Conservation (phyloP, 768 basidiomycete genomes). For the Russula virescens region DNA sequence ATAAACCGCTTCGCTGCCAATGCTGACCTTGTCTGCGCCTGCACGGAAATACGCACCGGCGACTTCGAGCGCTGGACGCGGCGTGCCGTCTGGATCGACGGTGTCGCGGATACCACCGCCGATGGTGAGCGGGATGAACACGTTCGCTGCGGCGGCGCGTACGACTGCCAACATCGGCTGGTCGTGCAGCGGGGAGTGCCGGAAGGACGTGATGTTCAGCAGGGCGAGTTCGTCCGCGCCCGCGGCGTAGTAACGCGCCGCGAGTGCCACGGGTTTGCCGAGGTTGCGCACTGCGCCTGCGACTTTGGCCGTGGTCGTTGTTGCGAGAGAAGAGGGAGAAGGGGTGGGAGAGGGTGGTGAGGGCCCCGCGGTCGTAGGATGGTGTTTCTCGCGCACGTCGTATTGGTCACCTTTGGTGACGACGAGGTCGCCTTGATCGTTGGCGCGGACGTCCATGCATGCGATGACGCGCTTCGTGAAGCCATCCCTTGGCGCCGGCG, state of each 20-base stretch:
- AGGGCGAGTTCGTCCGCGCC: constrained; percentile 97
- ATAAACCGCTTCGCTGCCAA: constrained; percentile 92
- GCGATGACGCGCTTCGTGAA: constrained; percentile 94
- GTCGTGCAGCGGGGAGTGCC: constrained; percentile 88
- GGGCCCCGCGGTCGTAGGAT: neutral
- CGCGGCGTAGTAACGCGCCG: constrained; percentile 74
- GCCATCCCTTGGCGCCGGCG: constrained; percentile 47
- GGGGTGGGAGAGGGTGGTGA: constrained; percentile 21
- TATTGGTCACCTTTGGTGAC: constrained; percentile 99
- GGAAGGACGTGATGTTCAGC: constrained; percentile 99
- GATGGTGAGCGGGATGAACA: constrained; percentile 97
- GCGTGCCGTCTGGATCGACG: constrained; percentile 90
- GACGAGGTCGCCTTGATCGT: constrained; percentile 93
- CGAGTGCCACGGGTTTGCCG: constrained; percentile 92
- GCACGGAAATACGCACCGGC: constrained; percentile 95
- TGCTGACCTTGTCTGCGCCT: constrained; percentile 97
- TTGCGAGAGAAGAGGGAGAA: constrained; percentile 19
- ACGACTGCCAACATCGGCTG: constrained; percentile 99
- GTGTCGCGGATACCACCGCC: constrained; percentile 98
- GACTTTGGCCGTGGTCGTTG: constrained; percentile 42
- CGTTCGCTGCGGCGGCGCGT: constrained; percentile 76
- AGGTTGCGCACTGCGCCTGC: constrained; percentile 90
- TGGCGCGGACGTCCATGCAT: constrained; percentile 95
- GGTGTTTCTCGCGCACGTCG: constrained; percentile 82
- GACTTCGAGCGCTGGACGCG: constrained; percentile 83